phyloP scores from a whole-genome alignment of 2,329 filamentous ascomycete species.

The Aureobasidium leucospermi region DNA sequence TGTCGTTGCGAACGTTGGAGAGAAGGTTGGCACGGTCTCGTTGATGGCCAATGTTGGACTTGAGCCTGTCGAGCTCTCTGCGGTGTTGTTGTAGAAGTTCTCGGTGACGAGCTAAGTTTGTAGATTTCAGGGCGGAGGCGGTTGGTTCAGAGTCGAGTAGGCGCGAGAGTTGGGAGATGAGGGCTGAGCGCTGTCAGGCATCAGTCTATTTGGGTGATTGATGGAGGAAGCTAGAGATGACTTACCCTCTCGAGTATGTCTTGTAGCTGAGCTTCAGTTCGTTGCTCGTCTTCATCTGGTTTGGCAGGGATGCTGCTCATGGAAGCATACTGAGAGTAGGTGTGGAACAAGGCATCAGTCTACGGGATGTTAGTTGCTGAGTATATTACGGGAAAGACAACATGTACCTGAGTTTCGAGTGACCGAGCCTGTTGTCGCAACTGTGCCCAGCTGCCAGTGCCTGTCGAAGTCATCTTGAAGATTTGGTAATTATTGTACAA shows the following conservation, averaged over 20 bases:
- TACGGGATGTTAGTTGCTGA: conserved; percentile 32
- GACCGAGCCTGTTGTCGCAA: conserved; percentile 84
- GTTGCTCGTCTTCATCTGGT: conserved; percentile 75
- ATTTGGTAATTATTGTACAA: neutral
- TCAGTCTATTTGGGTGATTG: conserved; percentile 18
- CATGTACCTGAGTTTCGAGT: conserved; percentile 75
- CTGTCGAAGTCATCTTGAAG: conserved; percentile 1
- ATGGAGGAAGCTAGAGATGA: neutral
- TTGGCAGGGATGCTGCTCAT: conserved; percentile 72
- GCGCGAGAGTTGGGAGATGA: conserved; percentile 74
- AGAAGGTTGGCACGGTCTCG: conserved; percentile 86
- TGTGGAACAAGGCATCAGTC: conserved; percentile 78
- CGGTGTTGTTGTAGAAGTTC: conserved; percentile 85
- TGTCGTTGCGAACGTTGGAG: conserved; percentile 83
- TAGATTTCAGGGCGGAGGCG: conserved; percentile 91
- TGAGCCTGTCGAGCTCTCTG: conserved; percentile 70
- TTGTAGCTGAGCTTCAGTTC: conserved; percentile 72
- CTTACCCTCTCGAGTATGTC: conserved; percentile 75
- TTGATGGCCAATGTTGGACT: conserved; percentile 63
- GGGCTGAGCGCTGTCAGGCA: conserved; percentile 62
- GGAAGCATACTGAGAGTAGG: conserved; percentile 84
- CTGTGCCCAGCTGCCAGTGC: conserved; percentile 66
- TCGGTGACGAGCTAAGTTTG: conserved; percentile 84
- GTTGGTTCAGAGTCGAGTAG: conserved; percentile 91
- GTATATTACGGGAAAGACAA: neutral